These are phyloP conservation scores for Pyrus hybrid DNA, from an alignment of 331 rosid species.

Conservation along the genomic window DNA sequence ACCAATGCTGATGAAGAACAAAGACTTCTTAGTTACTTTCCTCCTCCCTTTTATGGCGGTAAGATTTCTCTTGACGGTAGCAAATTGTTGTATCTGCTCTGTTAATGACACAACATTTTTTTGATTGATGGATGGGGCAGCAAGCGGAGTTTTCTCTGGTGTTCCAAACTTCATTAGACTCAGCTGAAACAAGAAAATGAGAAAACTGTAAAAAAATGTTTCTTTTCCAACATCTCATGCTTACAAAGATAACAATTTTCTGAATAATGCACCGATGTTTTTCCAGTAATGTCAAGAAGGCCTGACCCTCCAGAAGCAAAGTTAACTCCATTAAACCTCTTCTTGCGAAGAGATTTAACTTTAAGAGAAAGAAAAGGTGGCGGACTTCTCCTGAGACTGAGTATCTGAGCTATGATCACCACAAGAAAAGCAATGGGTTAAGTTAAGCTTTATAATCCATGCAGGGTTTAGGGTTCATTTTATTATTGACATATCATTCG, in stretches of 20 bases:
- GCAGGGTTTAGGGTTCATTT: too few species aligned
- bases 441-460: not conserved
- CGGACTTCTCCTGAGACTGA: constrained; percentile 17
- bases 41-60: constrained; percentile 1
- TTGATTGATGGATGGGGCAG: too few species aligned
- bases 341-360: not conserved
- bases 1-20: constrained; percentile 24
- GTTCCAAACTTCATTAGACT: not conserved
- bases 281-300: constrained; percentile 16
- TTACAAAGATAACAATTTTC: not conserved
- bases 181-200: not conserved
- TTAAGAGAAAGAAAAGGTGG: constrained; percentile 17
- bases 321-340: constrained; percentile 8
- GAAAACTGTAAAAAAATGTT: not conserved
- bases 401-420: constrained; percentile 6
- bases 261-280: not conserved
- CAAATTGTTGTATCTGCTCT: constrained; percentile 15
- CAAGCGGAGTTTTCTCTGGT: not conserved
- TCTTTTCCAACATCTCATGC: not conserved
- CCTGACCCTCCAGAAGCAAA: constrained; percentile 28
- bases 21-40: not conserved
- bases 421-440: not conserved
- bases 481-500: too few species aligned
- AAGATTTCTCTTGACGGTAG: not conserved
- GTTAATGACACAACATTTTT: constrained; percentile 4